phyloP scores from a whole-genome alignment of 2,329 filamentous ascomycete species.

The Esteya vermicola region DNA sequence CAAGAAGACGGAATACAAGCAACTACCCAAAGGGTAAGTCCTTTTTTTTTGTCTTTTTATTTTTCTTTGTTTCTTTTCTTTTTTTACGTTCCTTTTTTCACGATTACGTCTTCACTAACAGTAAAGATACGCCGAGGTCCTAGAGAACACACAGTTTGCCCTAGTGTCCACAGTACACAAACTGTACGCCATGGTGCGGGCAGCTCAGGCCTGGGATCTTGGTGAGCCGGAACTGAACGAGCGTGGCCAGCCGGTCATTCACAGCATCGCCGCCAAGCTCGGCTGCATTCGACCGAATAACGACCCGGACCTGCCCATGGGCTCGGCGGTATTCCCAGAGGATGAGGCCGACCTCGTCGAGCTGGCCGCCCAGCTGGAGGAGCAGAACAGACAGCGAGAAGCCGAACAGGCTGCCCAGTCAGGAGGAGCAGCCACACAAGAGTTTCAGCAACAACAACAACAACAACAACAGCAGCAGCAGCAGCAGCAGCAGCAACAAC shows the following conservation, averaged over 20 bases:
- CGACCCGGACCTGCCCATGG: conserved; percentile 41
- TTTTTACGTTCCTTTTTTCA: too few relatives aligned
- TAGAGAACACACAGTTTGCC: conserved; percentile 51
- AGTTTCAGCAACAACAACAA: conserved; percentile 14
- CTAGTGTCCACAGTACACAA: conserved; percentile 52
- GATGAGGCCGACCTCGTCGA: conserved; percentile 43
- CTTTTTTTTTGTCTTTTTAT: too few relatives aligned
- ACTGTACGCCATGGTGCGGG: conserved; percentile 49
- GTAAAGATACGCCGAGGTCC: conserved; percentile 45
- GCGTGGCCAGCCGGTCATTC: conserved; percentile 46
- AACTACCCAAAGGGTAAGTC: conserved; percentile 47
- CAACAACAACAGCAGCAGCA: not conserved
- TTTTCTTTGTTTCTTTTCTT: too few relatives aligned
- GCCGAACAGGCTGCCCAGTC: conserved; percentile 16
- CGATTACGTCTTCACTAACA: too few relatives aligned
- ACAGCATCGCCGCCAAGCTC: conserved; percentile 50
- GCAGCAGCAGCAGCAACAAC: not conserved
- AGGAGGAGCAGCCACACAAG: conserved; percentile 5
- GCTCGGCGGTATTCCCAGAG: conserved; percentile 44
- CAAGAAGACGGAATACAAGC: conserved; percentile 57
- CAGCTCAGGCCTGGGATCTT: conserved; percentile 42
- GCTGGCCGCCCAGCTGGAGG: conserved; percentile 39
- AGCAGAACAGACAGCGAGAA: conserved; percentile 27
- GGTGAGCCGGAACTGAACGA: conserved; percentile 52
- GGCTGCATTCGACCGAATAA: conserved; percentile 49